phyloP scores from a whole-genome alignment of 1,139 yeast species.

The Blastobotrys apis region DNA sequence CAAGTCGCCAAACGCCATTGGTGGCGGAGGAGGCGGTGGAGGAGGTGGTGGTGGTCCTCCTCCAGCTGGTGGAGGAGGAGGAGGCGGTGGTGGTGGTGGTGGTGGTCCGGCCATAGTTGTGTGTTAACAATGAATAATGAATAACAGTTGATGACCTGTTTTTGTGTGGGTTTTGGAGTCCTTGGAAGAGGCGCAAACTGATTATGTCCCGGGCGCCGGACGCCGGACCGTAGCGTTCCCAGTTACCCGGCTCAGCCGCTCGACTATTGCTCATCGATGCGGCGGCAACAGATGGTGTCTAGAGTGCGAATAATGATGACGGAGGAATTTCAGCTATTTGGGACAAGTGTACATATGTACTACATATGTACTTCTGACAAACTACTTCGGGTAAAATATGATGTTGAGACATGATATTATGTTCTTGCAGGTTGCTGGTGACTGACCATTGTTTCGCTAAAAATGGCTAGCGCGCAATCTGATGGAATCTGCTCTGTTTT shows the following conservation, averaged over 20 bases:
- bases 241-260: background rate
- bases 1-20: slow-evolving; percentile 31
- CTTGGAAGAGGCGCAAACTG: background rate
- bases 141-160: background rate
- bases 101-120: slow-evolving; percentile 29
- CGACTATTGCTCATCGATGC: background rate
- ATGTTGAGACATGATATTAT: no score
- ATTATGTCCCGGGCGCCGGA: background rate
- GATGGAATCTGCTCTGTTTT: no score
- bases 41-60: slow-evolving; percentile 32
- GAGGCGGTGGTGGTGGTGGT: slow-evolving; percentile 30
- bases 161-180: background rate
- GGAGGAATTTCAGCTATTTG: no score
- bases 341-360: no score
- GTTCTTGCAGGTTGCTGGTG: no score
- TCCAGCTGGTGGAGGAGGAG: slow-evolving; percentile 31
- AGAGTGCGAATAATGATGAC: no score
- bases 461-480: no score
- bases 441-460: no score
- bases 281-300: background rate
- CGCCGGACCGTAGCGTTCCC: background rate
- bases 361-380: no score
- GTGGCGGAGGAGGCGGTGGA: slow-evolving; percentile 37
- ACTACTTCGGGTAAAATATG: no score
- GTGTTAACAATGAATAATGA: no score